Base-by-base conservation (phyloP, 179 eudicot genomes). In the Gypsophila paniculata region DNA sequence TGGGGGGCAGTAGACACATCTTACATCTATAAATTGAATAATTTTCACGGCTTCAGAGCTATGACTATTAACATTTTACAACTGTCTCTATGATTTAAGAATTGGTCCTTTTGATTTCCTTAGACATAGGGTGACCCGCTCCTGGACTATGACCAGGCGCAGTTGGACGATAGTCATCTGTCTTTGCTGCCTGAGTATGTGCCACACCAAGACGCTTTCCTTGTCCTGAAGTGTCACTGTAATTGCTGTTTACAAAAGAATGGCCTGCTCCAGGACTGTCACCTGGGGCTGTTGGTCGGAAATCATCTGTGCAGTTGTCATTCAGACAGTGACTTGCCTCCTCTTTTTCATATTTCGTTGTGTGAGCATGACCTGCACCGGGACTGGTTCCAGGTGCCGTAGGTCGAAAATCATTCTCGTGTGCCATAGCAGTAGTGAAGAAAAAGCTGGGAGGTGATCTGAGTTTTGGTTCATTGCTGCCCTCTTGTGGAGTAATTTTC, bases 111-210 rank as follows among this genome's bases (percentile, higher is more conserved):
- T 25, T 38, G 19, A 42, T 77, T 69, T 39, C 39, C 69, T 38
- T 44, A 39, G 58, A 15, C 69, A 48, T 65, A 21, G 80, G 57
- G 69, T 81, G 93, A 14, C 90, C 89, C 55, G 81, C 77, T 19
- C 93, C 85, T 18, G 90, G 93, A 73, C 87, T 88, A 70, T 73
- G 80, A 69, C 86, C 88, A 51, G 87, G 89, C 61, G 77, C 42
- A 32, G 86, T 83, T 29, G 92, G 84, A 52, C 80, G 74, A 65
- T 75, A 84, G 69, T 78, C 84, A 65, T 77, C 72, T n/a, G 57
- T 32, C 2, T 77, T 22, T 77, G 36, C 75, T 70, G 68, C 73
- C 42, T 73, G 64, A 51, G 77, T 68, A 23, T 73, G 65, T 29
- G 22, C 53, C 32, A 55, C 65, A 15, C 48, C 23, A 36, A 74